phyloP scores from a whole-genome alignment of 2,329 filamentous ascomycete species.

The Aspergillus pseudoviridinutans region DNA sequence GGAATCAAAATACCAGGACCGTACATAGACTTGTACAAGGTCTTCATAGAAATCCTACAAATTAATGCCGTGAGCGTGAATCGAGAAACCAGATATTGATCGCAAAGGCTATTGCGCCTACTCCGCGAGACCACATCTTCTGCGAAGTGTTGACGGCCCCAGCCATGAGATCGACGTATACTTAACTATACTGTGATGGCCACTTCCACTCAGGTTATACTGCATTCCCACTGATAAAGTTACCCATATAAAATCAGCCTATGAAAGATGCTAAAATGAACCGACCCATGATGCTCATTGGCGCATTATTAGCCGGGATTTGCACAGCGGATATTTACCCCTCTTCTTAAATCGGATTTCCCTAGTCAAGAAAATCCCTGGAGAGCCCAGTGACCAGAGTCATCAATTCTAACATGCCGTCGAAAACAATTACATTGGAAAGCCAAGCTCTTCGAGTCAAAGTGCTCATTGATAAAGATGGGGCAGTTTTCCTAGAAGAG shows the following conservation, averaged over 20 bases:
- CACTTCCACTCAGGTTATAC: too few relatives aligned
- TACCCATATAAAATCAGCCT: not conserved
- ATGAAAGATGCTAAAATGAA: not conserved
- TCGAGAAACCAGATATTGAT: too few relatives aligned
- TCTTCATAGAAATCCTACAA: too few relatives aligned
- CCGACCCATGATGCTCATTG: not conserved
- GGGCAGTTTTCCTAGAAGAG: conserved; percentile 4
- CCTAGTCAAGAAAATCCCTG: not conserved
- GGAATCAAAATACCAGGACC: too few relatives aligned
- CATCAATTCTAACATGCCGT: not conserved
- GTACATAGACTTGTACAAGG: too few relatives aligned
- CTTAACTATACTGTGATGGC: too few relatives aligned
- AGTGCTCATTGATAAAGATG: conserved; percentile 4
- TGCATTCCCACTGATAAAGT: too few relatives aligned
- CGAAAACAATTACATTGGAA: conserved; percentile 2
- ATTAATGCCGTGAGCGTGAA: too few relatives aligned
- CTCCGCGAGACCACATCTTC: too few relatives aligned
- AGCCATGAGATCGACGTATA: too few relatives aligned
- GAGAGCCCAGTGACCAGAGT: not conserved
- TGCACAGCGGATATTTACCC: not conserved
- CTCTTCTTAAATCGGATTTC: not conserved
- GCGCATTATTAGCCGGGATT: not conserved
- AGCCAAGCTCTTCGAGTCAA: conserved; percentile 1
- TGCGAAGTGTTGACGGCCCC: too few relatives aligned
- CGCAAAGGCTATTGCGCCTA: too few relatives aligned